Percentiles rank a stretch among this genome's conserved stretches.
phyloP scores from a whole-genome alignment of 257 asterid genomes.

The Solanum microdontum region DNA sequence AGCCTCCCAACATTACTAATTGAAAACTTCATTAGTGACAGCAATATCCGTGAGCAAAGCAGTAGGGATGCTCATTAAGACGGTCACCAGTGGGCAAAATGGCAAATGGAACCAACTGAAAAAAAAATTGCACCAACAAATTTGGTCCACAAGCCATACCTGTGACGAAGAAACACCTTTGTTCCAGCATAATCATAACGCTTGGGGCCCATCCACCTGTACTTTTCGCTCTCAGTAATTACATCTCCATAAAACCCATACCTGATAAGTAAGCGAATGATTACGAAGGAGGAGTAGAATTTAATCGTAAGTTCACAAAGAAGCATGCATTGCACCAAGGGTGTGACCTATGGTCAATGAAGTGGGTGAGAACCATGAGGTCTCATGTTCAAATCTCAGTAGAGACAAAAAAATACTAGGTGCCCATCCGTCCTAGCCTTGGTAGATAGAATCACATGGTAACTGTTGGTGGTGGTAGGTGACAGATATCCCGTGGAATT shows the following conservation, averaged over 20 bases:
- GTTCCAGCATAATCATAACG: conserved; percentile 95
- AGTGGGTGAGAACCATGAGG: background rate
- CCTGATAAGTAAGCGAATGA: conserved; percentile 28
- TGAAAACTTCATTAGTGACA: background rate
- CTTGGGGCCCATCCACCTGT: conserved; percentile 98
- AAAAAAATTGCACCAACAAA: background rate
- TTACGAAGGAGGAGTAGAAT: background rate
- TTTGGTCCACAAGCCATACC: conserved; percentile 30
- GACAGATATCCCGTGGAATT: background rate
- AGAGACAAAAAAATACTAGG: background rate
- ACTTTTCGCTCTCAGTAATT: conserved; percentile 87
- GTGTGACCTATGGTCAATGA: background rate
- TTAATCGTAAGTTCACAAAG: background rate
- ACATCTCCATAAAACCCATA: conserved; percentile 99
- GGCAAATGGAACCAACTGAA: background rate
- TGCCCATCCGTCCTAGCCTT: background rate
- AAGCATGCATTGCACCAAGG: background rate
- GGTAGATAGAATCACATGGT: background rate
- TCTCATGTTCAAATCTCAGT: no score
- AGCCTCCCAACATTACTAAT: background rate
- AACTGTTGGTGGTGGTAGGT: background rate
- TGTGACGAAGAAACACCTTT: conserved; percentile 94
- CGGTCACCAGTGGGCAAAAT: background rate
- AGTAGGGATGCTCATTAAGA: background rate
- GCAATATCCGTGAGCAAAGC: background rate